Conservation (phyloP, 208 protist species). For the Wallacemonas rigidus region DNA sequence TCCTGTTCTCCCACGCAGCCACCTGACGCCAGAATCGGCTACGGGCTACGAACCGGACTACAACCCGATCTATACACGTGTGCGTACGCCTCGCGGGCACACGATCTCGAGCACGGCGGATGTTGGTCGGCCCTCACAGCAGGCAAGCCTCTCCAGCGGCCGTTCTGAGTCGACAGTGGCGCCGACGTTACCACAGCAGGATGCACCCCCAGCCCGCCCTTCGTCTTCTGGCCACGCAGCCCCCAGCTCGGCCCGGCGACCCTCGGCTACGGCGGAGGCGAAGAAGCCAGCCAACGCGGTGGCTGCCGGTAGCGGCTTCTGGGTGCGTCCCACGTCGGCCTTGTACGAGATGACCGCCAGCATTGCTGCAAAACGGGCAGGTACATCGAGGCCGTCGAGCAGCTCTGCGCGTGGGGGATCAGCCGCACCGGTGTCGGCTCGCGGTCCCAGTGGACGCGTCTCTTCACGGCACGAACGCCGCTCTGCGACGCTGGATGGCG, state of each 20-base stretch:
- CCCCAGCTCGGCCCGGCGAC: not conserved
- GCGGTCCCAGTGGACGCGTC: not conserved
- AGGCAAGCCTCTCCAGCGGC: not conserved
- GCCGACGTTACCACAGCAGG: not conserved
- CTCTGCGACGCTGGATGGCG: not conserved
- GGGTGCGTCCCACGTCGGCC: conserved; percentile 53
- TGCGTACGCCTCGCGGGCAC: not conserved
- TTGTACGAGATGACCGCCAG: conserved; percentile 68
- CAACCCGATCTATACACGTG: conserved; percentile 3
- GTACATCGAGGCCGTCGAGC: conserved; percentile 12
- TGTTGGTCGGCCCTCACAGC: not conserved
- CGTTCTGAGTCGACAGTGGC: not conserved
- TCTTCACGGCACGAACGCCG: not conserved
- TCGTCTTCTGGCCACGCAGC: not conserved
- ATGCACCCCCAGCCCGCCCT: not conserved
- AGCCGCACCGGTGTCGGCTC: not conserved
- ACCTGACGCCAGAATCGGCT: not conserved
- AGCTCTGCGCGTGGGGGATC: too few species aligned
- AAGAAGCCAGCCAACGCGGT: conserved; percentile 3
- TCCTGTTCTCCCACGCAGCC: conserved; percentile 8
- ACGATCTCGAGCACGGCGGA: not conserved
- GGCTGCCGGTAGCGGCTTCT: conserved; percentile 40
- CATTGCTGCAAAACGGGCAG: conserved; percentile 59
- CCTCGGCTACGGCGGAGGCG: not conserved
- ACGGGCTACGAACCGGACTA: conserved; percentile 3